Conservation (phyloP, 257 asterid species). For the Nicotiana knightiana region DNA sequence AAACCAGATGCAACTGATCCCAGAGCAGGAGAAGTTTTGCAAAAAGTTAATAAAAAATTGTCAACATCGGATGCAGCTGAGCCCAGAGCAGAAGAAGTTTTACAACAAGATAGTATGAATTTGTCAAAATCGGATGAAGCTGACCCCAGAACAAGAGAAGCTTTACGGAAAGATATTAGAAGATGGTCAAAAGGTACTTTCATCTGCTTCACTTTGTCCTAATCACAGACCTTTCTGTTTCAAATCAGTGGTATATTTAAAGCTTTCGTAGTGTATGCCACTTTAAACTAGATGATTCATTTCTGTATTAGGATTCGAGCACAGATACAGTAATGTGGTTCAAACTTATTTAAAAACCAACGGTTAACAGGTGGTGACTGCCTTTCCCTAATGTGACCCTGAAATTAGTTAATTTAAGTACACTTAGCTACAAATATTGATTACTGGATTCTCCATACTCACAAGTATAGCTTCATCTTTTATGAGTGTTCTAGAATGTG, state of each 20-base stretch:
- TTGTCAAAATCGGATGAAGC: conserved; percentile 52
- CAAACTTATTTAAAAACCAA: background rate
- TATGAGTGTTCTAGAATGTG: background rate
- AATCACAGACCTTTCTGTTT: background rate
- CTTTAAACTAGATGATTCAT: conserved; percentile 3
- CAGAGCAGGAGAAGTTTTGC: conserved; percentile 13
- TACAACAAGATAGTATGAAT: conserved; percentile 47
- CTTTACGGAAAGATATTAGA: conserved; percentile 48
- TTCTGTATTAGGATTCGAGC: background rate
- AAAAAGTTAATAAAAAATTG: conserved; percentile 34
- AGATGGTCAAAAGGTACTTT: conserved; percentile 54
- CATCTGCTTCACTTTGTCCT: conserved; percentile 11
- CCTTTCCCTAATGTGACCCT: background rate
- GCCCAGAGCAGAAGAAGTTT: conserved; percentile 38
- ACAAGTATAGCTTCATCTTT: background rate
- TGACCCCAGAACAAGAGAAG: conserved; percentile 36
- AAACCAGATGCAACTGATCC: conserved; percentile 31
- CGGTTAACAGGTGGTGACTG: background rate
- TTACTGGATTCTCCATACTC: background rate
- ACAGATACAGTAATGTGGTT: background rate
- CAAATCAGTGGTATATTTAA: background rate
- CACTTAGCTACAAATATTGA: background rate
- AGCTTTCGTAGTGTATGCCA: background rate
- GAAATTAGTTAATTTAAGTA: background rate
- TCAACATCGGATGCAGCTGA: conserved; percentile 37